phyloP scores from a whole-genome alignment of 139 green algal species.

The Micractinium conductrix region DNA sequence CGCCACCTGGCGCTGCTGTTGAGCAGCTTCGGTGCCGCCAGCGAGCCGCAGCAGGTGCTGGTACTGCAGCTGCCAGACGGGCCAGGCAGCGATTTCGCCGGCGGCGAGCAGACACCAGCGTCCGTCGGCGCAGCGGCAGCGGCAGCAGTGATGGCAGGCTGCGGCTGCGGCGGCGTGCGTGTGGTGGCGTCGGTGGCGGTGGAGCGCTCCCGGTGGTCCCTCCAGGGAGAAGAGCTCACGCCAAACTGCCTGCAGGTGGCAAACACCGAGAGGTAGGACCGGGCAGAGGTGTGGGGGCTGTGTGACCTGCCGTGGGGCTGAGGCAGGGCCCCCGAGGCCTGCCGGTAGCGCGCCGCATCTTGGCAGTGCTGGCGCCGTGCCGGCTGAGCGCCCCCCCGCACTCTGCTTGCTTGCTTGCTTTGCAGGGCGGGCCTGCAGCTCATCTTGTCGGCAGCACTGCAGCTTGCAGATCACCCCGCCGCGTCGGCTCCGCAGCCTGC shows the following conservation, averaged over 20 bases:
- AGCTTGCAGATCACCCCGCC: neutral
- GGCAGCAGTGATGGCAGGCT: too few relatives aligned
- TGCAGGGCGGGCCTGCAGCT: slow-evolving; percentile 23
- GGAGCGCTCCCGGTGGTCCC: slow-evolving; percentile 2
- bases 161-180: neutral
- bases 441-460: slow-evolving; percentile 17
- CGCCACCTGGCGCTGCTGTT: slow-evolving; percentile 27
- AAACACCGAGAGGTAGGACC: neutral
- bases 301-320: neutral
- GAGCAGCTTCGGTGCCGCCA: slow-evolving; percentile 3
- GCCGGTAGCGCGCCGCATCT: too few relatives aligned
- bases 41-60: slow-evolving; percentile 10
- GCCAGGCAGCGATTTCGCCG: neutral
- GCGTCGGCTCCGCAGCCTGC: neutral
- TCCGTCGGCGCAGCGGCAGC: neutral
- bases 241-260: slow-evolving; percentile 27
- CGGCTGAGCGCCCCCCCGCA: neutral
- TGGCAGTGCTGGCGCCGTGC: too few relatives aligned
- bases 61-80: slow-evolving; percentile 1
- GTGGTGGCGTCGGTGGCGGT: slow-evolving; percentile 20
- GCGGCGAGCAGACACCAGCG: too few relatives aligned
- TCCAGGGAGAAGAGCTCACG: neutral
- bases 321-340: too few relatives aligned
- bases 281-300: neutral
- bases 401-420: neutral